Base-by-base conservation (phyloP, 2,329 filamentous ascomycete genomes). In the Epichloe baconii region DNA sequence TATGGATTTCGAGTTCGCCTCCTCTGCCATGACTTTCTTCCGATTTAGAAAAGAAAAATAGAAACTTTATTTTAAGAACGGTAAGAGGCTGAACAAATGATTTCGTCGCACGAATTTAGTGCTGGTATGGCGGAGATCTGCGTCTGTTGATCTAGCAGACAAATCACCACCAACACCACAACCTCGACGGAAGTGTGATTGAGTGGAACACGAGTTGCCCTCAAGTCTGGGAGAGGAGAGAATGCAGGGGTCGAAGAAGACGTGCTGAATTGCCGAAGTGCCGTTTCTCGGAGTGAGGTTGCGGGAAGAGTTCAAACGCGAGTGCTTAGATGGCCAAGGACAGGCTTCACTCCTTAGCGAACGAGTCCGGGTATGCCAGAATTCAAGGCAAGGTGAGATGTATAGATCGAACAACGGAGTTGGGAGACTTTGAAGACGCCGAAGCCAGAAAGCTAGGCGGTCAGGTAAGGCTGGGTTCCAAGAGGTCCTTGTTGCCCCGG, bases 1-100 rank as follows among this genome's bases (percentile, higher is more conserved):
- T 11, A 5, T 38, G 31, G 42, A n/a, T 23, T 49, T 54, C 14
- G 17, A 26, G 21, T 37, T 44, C 11, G 23, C 14, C 3, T 36
- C 44, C 35, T 49, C 52, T 26, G 47, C 47, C 52, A 54, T 54
- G 45, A 17, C 43, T 40, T 38, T 44, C 11, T 35, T 23, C 45
- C 37, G 43, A 15, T 34, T 15, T 10, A 31, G 35, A 17, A 31
- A 21, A 14, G 14, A 19, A 12, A 19, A 8, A 19, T 19, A 3
- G 10, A 3, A 4, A 10, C 4, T 3, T 31, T 10, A 31, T 10
- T 48, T 8, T n/a, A 35, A 15, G 14, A 23, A 42, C 15, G 38
- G 12, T 1, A 21, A 15, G n/a, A 7, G 21, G 23, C 5, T 48
- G 37, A 41, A 17, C 19, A 8, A 15, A 34, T 26, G 23, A 19